Base-by-base conservation (phyloP, 1,284 basidiomycete species). In the Moesziomyces sp. region DNA sequence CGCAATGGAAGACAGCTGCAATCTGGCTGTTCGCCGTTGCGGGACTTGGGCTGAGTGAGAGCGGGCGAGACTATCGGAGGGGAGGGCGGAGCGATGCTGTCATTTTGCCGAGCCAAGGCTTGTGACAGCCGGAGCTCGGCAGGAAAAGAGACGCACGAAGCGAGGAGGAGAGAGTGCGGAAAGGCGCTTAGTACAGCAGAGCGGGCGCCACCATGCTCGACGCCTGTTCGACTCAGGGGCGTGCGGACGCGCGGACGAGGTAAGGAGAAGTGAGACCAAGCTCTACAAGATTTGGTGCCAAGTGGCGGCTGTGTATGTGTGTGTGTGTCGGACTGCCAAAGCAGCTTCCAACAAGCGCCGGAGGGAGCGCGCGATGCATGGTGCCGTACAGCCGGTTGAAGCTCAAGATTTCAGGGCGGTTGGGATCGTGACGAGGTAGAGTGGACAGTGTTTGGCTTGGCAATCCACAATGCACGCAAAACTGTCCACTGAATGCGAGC, bases 241-340 rank as follows among this genome's bases (percentile, higher is more conserved):
- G 23, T 18, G 24, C 19, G 19, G n/a, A 3, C 49, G 23, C 21
- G 24, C 19, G 19, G n/a, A 3, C n/a, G 14, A 48, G 44, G 58
- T 45, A 42, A 58, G 46, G 58, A 13, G 46, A 43, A 26, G 46
- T 45, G 50, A 30, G 35, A 43, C 40, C 30, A 60, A 42, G 49
- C 34, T 52, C 46, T 52, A 52, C 46, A 40, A 13, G 52, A 51
- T 44, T 56, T 61, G 56, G 43, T 62, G 66, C 66, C 66, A 69
- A 69, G 66, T 30, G 44, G 42, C 38, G 45, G 56, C 40, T 9
- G 48, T 58, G 45, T 21, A 35, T 14, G 58, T 68, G 58, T 54
- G 65, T 58, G 40, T 18, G 46, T n/a, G 58, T 62, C 58, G 58
- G 65, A 62, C 51, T 26, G 14, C 19, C 43, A 62, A 61, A 47